Evolutionary conservation across 345 rosid genomes (phyloP), one percentile per base, ranked within the genome.

Genomic region (Camelina neglecta): DNA sequence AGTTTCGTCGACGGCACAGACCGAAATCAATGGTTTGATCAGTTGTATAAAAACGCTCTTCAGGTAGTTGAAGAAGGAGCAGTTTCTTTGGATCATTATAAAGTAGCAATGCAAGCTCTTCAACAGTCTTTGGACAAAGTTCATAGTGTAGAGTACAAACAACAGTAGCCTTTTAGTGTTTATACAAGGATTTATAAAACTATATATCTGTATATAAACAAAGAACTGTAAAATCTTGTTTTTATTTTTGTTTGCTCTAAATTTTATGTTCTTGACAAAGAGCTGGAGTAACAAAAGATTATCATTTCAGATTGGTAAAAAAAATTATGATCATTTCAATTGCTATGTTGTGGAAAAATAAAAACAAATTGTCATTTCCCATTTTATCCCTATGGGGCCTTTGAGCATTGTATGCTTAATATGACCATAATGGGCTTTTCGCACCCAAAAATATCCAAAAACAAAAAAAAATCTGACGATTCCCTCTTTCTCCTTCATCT

Each of bases 21-120:
- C 54, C 75, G 81, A 8, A 70, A 75, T 35, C 86, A 81, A 6
- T 75, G 90, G 90, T 86, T 88, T 55, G 83, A 81, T 77, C 91
- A 88, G 79, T 59, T 90, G 69, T 85, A 74, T 57, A 82, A 70
- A 76, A 78, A 60, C 33, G 90, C 86, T 55, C 73, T 88, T 85
- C 88, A 76, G 77, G 86, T 90, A 12, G 90, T 88, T 16, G 93
- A 90, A 82, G 91, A 84, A 76, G 96, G 96, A 15, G 76, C 71
- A 9, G 81, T 88, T 42, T 90, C 93, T 62, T 68, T 83, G 11
- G 90, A 88, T 41, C 91, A 82, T 80, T 90, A 86, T 76, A 84
- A 81, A 79, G 85, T 71, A 39, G 88, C 90, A 11, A 59, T 88
- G 84, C 87, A 85, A 75, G 77, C 72, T 24, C 80, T 88, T 20